These are phyloP conservation scores for Chrysanthemum lavandulifolium DNA, from an alignment of 129 eudicot species.

Conservation along the genomic window DNA sequence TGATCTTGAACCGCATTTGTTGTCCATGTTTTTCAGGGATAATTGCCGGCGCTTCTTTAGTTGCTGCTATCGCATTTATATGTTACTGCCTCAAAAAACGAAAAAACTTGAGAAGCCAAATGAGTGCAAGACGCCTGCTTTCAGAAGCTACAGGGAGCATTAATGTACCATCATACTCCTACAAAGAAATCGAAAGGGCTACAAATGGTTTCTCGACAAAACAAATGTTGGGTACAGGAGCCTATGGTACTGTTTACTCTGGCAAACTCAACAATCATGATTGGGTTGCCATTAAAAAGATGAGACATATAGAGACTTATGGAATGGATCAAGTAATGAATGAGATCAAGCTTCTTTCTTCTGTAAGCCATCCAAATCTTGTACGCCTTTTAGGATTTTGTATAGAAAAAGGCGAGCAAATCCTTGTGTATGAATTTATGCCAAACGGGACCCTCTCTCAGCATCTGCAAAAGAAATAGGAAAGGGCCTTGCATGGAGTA, in stretches of 20 bases:
- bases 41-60: constrained; percentile 54
- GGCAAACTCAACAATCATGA: constrained; percentile 79
- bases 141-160: constrained; percentile 73
- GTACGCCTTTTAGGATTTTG: constrained; percentile 92
- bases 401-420: constrained; percentile 84
- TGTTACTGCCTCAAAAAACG: constrained; percentile 54
- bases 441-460: constrained; percentile 84
- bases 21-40: constrained; percentile 39
- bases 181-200: constrained; percentile 83
- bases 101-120: constrained; percentile 37
- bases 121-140: constrained; percentile 62
- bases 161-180: constrained; percentile 57
- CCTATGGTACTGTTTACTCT: constrained; percentile 91
- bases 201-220: constrained; percentile 71
- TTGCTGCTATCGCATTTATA: constrained; percentile 40
- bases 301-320: constrained; percentile 57
- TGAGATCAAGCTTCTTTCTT: constrained; percentile 87
- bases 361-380: constrained; percentile 91
- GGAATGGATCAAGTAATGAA: constrained; percentile 85
- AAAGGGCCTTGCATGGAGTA: constrained; percentile 79
- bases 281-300: constrained; percentile 79
- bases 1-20: background rate
- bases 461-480: constrained; percentile 90
- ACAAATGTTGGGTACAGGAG: constrained; percentile 80
- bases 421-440: constrained; percentile 89